A percentile compares a stretch with the other conserved stretches of the same genome.
phyloP scores from a whole-genome alignment of 164 flowering plant genomes.

The Taxillus chinensis region DNA sequence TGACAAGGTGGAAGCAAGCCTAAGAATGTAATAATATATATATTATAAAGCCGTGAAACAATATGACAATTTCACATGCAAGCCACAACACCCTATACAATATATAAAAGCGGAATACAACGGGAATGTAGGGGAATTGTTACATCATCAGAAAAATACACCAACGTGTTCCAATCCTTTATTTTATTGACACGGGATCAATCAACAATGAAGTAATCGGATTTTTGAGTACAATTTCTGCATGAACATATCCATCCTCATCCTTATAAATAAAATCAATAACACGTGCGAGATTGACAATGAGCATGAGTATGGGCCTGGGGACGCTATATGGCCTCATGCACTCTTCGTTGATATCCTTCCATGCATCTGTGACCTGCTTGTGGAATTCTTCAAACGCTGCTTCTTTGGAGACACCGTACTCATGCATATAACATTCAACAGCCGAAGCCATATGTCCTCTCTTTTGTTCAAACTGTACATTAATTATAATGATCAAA shows the following conservation, averaged over 20 bases:
- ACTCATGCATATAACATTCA: constrained; percentile 26
- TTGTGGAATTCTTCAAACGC: constrained; percentile 5
- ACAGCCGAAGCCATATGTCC: constrained; percentile 20
- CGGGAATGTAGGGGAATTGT: too few relatives aligned
- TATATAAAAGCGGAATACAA: too few relatives aligned
- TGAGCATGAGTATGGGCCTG: constrained; percentile 10
- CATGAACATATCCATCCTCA: constrained; percentile 27
- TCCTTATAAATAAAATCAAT: constrained; percentile 25
- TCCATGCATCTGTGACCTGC: constrained; percentile 30
- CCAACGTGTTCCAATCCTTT: too few relatives aligned
- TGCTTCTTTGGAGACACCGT: constrained; percentile 16
- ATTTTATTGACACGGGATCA: constrained; percentile 1
- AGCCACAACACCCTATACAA: too few relatives aligned
- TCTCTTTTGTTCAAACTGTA: constrained; percentile 21
- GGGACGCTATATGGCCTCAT: constrained; percentile 13
- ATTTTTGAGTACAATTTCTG: constrained; percentile 1
- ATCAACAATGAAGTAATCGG: constrained; percentile 7
- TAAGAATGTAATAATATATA: too few relatives aligned
- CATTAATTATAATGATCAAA: not conserved
- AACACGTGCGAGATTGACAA: constrained; percentile 25
- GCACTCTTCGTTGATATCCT: constrained; percentile 31
- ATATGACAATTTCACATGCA: too few relatives aligned
- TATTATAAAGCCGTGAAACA: too few relatives aligned
- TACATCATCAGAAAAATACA: too few relatives aligned
- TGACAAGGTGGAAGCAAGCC: too few relatives aligned